Conservation (phyloP, 2,329 filamentous ascomycete species). For the Exophiala sp. region DNA sequence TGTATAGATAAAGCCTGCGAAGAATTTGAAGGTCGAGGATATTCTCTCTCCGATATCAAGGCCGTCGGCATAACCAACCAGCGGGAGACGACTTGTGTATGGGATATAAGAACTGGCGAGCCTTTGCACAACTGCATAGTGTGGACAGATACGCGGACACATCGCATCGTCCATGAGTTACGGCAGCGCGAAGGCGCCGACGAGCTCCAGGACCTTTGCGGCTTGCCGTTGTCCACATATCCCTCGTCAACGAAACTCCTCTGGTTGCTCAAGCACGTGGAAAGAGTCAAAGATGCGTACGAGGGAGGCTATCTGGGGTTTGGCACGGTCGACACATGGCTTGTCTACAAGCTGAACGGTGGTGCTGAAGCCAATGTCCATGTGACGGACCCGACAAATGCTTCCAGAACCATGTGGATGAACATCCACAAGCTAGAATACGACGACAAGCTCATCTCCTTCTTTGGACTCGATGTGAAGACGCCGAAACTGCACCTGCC, state of each 20-base stretch:
- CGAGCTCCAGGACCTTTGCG: slow-evolving; percentile 58
- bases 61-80: slow-evolving; percentile 75
- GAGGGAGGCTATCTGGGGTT: slow-evolving; percentile 64
- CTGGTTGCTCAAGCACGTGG: slow-evolving; percentile 65
- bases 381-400: slow-evolving; percentile 73
- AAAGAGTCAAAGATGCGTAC: slow-evolving; percentile 61
- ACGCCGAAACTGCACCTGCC: slow-evolving; percentile 58
- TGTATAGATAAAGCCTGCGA: slow-evolving; percentile 49
- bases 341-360: slow-evolving; percentile 1
- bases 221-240: slow-evolving; percentile 71
- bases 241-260: slow-evolving; percentile 69
- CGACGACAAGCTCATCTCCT: slow-evolving; percentile 62
- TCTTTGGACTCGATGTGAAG: slow-evolving; percentile 62
- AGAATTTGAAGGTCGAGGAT: background rate
- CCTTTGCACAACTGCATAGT: slow-evolving; percentile 70
- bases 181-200: slow-evolving; percentile 58
- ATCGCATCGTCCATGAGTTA: slow-evolving; percentile 63
- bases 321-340: slow-evolving; percentile 48
- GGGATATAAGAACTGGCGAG: slow-evolving; percentile 67
- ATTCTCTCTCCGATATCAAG: slow-evolving; percentile 44
- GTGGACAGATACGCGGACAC: slow-evolving; percentile 73
- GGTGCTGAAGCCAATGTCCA: slow-evolving; percentile 44
- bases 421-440: slow-evolving; percentile 67
- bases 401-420: slow-evolving; percentile 80
- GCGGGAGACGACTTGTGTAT: slow-evolving; percentile 71